Conservation (phyloP, 139 green algal genomes). For the Dunaliella primolecta region DNA sequence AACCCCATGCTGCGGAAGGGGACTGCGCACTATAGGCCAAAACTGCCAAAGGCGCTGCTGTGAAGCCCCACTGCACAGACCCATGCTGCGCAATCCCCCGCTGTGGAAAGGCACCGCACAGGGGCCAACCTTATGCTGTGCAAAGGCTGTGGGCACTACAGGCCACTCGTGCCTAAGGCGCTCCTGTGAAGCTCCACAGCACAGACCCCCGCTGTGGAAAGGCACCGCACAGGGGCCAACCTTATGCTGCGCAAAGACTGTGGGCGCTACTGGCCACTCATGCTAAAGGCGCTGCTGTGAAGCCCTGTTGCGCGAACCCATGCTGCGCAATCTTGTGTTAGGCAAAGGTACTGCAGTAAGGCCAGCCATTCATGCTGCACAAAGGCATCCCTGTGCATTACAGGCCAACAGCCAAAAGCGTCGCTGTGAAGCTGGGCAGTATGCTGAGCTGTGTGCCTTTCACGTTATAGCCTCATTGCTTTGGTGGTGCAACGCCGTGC, state of each 20-base stretch:
- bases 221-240: background rate
- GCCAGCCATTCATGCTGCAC: background rate
- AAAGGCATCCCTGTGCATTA: background rate
- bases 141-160: background rate
- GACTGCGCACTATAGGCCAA: conserved; percentile 4
- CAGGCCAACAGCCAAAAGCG: too few relatives aligned
- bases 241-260: background rate
- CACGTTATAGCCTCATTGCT: too few relatives aligned
- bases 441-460: too few relatives aligned
- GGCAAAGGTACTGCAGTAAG: background rate
- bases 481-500: too few relatives aligned
- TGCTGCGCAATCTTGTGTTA: background rate
- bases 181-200: background rate
- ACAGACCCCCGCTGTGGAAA: background rate
- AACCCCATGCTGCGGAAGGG: background rate
- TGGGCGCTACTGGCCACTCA: background rate
- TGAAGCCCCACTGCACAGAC: background rate
- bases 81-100: background rate
- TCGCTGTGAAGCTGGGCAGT: too few relatives aligned
- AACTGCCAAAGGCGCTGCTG: conserved; percentile 2
- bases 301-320: background rate
- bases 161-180: background rate
- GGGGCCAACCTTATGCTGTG: background rate
- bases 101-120: background rate
- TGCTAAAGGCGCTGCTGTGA: background rate